These are phyloP conservation scores for Perkinsus chesapeaki DNA, from an alignment of 169 alveolate species.

Conservation along the genomic window DNA sequence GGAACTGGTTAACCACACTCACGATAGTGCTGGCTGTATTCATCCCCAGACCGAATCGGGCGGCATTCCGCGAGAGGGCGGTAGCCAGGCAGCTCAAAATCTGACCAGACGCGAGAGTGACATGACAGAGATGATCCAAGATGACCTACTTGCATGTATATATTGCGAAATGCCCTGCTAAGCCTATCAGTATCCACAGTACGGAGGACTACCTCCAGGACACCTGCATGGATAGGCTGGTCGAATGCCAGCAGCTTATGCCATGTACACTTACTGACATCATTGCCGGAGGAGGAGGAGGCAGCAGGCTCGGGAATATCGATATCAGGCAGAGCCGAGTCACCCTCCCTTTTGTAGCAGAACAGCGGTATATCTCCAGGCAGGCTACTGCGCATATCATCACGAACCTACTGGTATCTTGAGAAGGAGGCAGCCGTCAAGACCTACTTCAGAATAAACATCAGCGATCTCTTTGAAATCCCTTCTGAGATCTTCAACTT, in stretches of 20 bases:
- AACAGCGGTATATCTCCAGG: neutral
- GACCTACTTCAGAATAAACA: neutral
- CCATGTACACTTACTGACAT: neutral
- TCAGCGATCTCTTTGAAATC: neutral
- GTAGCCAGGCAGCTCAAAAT: neutral
- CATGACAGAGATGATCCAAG: neutral
- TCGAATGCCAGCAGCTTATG: neutral
- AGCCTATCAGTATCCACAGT: neutral
- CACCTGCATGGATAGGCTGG: neutral
- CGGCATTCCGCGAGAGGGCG: neutral
- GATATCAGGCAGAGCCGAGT: neutral
- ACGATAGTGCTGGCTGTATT: neutral
- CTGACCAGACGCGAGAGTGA: neutral
- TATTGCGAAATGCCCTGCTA: neutral
- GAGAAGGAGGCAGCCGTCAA: neutral
- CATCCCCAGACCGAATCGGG: neutral
- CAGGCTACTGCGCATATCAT: neutral
- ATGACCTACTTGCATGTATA: neutral
- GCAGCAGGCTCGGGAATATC: neutral
- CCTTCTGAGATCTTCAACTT: neutral
- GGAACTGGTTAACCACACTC: neutral
- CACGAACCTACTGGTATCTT: neutral
- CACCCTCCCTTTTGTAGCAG: neutral
- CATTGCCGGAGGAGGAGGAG: neutral
- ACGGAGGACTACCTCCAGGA: neutral